Evolutionary conservation across 371 early-diverging fungal genomes (phyloP), one percentile per base, ranked within the genome.

Genomic region (Mucor ambiguus): DNA sequence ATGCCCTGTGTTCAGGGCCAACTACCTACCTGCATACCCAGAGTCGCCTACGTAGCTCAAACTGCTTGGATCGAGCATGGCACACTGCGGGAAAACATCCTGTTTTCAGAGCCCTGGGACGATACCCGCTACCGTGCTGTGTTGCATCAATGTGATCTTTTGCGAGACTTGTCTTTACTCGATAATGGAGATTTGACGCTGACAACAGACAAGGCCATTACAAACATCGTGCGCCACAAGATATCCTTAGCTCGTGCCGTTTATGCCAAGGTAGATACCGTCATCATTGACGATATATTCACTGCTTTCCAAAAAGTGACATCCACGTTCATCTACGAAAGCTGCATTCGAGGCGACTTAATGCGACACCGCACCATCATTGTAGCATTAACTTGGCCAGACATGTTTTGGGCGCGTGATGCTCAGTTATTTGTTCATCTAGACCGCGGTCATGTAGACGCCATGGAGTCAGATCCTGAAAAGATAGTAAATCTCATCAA

Each of bases 61-160:
- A 83, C 80, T 20, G 87, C 94, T 5, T 95, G 95, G 95, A 85
- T 95, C 61, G 84, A 88, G 54, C 90, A 91, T 60, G 87, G 85
- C 0, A 89, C 93, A 0, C 77, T 95, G 12, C 85, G 92, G 28
- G 89, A 95, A 56, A 95, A 95, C 70, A 92, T 95, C 49, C 65
- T 93, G 35, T 96, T 95, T 74, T 93, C 93, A 28, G 77, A 83
- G n/a, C 66, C 78, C 0, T 93, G 83, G 74, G 87, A 90, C 52
- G 82, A 82, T 55, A 76, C 78, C 1, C 75, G 90, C 14, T 93
- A 93, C 61, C 80, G 85, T 61, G 75, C 86, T 9, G 90, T 92
- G 0, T 72, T 93, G 41, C 81, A 84, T 28, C 82, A 86, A 35
- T 92, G 92, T 22, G 89, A 87, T 33, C 70, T 93, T 9, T 75